Base-by-base conservation (phyloP, 2,329 filamentous ascomycete species). In the Reticulascus tulasneorum region DNA sequence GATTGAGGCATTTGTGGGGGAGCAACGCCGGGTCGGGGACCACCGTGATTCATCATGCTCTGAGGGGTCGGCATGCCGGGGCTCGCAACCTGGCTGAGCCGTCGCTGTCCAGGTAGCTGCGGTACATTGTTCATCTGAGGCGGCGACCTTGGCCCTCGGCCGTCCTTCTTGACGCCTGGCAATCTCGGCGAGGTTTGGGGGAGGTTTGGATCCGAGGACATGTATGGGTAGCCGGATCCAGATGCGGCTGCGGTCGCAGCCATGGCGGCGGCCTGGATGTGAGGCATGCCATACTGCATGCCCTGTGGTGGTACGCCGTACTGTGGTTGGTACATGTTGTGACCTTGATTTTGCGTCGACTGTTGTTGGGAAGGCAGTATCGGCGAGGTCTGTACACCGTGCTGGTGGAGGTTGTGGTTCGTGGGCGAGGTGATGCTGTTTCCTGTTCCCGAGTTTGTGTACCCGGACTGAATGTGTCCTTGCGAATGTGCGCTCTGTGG, bases 261-360 rank as follows among this genome's bases (percentile, higher is more conserved):
- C 86, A 95, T 93, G 40, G 90, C 90, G 32, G 91, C 90, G 11
- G 89, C 89, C 61, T 94, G 87, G 29, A 89, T 87, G 15, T 84
- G 78, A 22, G 84, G 83, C 63, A 91, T 87, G 39, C 76, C 82
- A 66, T 94, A 94, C 66, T 86, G 82, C 79, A 94, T 88, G 53
- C 74, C 74, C 51, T 80, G 73, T 47, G 82, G 77, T 44, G 84
- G 72, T 38, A 90, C 84, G 40, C 79, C 82, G 57, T 89, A 91
- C 46, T 79, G 73, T 58, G 84, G 77, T 53, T 86, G 79, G 62
- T 95, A 96, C 66, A 82, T 87, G 74, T 82, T 86, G 64, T 84
- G 82, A 32, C 69, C 68, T 49, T 81, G 73, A 54, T 76, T 77
- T 44, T 79, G 77, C 16, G 40, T 36, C 24, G 74, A 68, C 44